phyloP scores from a whole-genome alignment of 192 early-diverging fungal genomes.

The Dimargaris verticillata region DNA sequence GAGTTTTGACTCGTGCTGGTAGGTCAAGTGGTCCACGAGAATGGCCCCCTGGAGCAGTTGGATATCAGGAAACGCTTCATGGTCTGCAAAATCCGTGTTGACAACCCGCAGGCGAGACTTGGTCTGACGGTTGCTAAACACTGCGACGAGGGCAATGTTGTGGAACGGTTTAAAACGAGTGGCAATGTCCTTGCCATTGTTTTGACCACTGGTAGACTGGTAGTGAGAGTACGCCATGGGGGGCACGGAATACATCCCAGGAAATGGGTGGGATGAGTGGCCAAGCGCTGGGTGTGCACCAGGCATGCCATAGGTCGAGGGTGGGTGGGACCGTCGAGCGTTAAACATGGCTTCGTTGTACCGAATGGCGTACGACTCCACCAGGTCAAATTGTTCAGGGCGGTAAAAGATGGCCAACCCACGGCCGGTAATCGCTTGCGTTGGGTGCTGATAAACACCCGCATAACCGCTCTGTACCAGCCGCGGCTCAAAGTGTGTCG shows the following conservation, averaged over 20 bases:
- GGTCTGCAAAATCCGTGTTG: slow-evolving; percentile 4
- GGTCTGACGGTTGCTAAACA: slow-evolving; percentile 8
- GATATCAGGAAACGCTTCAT: background rate
- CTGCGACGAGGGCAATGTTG: slow-evolving; percentile 6
- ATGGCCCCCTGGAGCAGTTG: slow-evolving; percentile 1
- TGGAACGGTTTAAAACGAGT: background rate
- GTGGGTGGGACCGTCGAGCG: background rate
- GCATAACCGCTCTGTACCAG: slow-evolving; percentile 7
- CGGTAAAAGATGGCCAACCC: slow-evolving; percentile 10
- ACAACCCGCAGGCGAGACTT: slow-evolving; percentile 2
- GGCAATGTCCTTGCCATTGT: background rate
- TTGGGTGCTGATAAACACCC: slow-evolving; percentile 7
- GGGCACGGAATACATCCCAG: no score
- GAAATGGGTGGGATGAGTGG: no score
- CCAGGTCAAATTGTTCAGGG: slow-evolving; percentile 2
- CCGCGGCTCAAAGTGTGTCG: slow-evolving; percentile 5
- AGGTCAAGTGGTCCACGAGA: slow-evolving; percentile 7
- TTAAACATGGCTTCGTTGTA: slow-evolving; percentile 5
- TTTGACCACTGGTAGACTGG: background rate
- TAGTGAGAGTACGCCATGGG: background rate
- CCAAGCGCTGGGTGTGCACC: no score
- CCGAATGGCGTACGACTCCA: slow-evolving; percentile 10
- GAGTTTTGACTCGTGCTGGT: slow-evolving; percentile 9
- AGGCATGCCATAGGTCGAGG: background rate
- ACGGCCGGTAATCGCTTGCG: background rate